Evolutionary conservation across 495 filamentous ascomycete genomes (phyloP), one percentile per base, ranked within the genome.

Genomic region (Penicillium coprophilum): DNA sequence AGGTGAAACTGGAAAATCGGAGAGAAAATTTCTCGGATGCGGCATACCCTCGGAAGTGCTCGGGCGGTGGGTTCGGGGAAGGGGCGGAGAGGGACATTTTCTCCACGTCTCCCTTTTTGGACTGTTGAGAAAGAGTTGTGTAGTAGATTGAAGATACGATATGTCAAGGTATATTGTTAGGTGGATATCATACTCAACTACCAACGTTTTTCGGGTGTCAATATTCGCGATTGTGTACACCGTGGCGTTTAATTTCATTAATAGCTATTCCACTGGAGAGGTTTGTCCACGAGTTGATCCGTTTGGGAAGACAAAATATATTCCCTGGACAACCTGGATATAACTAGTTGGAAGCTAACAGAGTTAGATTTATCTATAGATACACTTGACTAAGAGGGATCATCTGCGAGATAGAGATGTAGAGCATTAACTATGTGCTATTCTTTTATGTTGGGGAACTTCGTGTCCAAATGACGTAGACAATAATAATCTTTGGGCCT

Each of bases 1-100:
- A 50, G 57, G 60, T 57, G 56, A 62, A 65, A 58, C 55, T 55
- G 59, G 65, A 58, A 64, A 67, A 60, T 55, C 62, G 63, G 61
- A 70, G 69, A 72, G 71, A 77, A 77, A 77, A 74, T 74, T 75
- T 74, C 68, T 67, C 69, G 66, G 71, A 62, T 64, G 64, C 73
- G 71, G 73, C 62, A 71, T 67, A 69, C 65, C 69, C 68, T 76
- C 75, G 75, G 75, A 72, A 73, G 66, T 65, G 71, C 67, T 77
- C 75, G 75, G 74, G 72, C 66, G 71, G 64, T 68, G 59, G 62
- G 61, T 65, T 62, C 65, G 62, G 62, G 62, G 65, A 68, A 68
- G 60, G 6, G 17, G 65, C 57, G 65, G 65, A 63, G 59, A 58
- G 47, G 34, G 28, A 28, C 28, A 34, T 50, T 36, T 51, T 64